Base-by-base conservation (phyloP, 371 early-diverging fungal genomes). In the Syncephalastrum sp. region DNA sequence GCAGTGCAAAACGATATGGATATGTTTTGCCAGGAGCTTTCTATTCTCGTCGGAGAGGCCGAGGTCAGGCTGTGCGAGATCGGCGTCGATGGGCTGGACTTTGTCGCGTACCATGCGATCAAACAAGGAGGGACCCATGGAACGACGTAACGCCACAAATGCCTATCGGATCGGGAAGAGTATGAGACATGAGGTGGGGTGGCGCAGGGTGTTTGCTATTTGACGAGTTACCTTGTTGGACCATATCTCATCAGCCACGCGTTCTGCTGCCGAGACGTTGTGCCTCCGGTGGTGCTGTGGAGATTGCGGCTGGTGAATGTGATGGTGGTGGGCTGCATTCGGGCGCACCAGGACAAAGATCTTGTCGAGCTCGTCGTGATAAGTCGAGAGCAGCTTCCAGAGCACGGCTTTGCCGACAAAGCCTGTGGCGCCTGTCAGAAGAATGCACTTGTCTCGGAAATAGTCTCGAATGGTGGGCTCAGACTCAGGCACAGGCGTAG, bases 371-470 rank as follows among this genome's bases (percentile, higher is more conserved):
- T 66, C 57, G 16, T 68, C 61, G 27, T 51, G 49, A 7, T 70
- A 41, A 10, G 70, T 60, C 5, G 63, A 46, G 14, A 86, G 53
- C 8, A 83, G 50, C 50, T 83, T 81, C 71, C 83, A 82, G 4
- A 86, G 63, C 5, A 84, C 58, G 0, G 82, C 78, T 63, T 86
- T 86, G 45, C 86, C 86, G 33, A 86, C 69, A 55, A 82, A 86
- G 4, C 84, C 86, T 1, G 86, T 84, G 1, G 81, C 81, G 4
- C 86, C 86, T 0, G 86, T 86, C 21, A 86, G 50, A 29, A 86
- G 67, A 42, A 86, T 64, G 24, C 68, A 57, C 44, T 77, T 72
- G 43, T 68, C 57, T 24, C 61, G 57, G 56, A 77, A 72, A 46
- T 72, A 75, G 10, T 61, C 50, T 38, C 61, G 54, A 3, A 69